Evolutionary conservation across 2,329 filamentous ascomycete genomes (phyloP).

Genomic region (Metarhizium humberi): DNA sequence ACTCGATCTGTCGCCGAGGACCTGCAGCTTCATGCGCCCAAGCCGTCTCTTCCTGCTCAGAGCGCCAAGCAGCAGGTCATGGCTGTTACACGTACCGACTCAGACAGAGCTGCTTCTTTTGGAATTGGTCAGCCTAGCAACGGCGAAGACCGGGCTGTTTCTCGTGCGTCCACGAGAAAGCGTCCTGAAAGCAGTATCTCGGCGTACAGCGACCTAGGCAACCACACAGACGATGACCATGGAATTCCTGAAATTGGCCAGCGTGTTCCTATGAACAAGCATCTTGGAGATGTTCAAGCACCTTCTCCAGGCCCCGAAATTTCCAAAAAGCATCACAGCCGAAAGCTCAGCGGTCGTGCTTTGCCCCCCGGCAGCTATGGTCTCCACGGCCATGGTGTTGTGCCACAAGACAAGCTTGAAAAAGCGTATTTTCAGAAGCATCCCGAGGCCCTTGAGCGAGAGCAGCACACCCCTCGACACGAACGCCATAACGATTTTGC

Average conservation of each 20-base stretch:
- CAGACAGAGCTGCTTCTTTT: constrained; percentile 73
- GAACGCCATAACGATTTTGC: constrained; percentile 63
- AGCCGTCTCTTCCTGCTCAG: constrained; percentile 70
- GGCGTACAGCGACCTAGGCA: constrained; percentile 37
- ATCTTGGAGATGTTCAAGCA: constrained; percentile 92
- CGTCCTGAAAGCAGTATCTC: constrained; percentile 53
- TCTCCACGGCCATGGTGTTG: constrained; percentile 76
- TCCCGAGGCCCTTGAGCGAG: constrained; percentile 70
- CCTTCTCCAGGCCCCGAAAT: constrained; percentile 64
- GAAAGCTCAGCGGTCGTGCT: constrained; percentile 63
- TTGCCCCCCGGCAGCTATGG: constrained; percentile 85
- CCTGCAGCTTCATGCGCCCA: constrained; percentile 80
- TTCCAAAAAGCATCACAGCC: constrained; percentile 48
- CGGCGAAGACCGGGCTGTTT: constrained; percentile 38
- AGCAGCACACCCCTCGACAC: constrained; percentile 48
- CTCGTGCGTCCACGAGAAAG: constrained; percentile 47
- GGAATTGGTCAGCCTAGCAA: constrained; percentile 64
- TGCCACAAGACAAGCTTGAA: constrained; percentile 71
- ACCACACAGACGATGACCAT: constrained; percentile 60
- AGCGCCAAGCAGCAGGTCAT: constrained; percentile 79
- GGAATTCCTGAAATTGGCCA: constrained; percentile 89
- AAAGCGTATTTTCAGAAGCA: constrained; percentile 91
- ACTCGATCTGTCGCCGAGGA: constrained; percentile 72
- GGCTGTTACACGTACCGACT: constrained; percentile 82
- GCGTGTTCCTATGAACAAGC: constrained; percentile 86